Base-by-base conservation (phyloP, 306 rosid genomes). In the Sphenostylis stenocarpa region DNA sequence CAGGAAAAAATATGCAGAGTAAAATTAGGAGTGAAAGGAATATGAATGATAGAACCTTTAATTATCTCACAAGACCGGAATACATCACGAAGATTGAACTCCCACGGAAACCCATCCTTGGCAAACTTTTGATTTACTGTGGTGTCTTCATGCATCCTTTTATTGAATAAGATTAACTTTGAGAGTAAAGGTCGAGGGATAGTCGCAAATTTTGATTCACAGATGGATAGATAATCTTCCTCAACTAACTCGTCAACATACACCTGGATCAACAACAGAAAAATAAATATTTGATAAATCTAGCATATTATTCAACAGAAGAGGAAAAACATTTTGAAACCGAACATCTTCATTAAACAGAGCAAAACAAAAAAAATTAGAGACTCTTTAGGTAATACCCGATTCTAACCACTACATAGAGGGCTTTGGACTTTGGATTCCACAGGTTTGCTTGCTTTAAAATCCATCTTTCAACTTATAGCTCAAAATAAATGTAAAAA, bases 61-160 rank as follows among this genome's bases (percentile, higher is more conserved):
- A 95, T 90, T 48, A 95, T 85, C 86, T 95, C 91, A 80, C 98
- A 95, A 2, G 90, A 95, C 69, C 98, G 95, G 80, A 95, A 65
- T 48, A 95, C 90, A 85, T 95, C 98, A 63, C 98, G 93, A 43
- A 95, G 92, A 86, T 92, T 95, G 66, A 95, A 95, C 83, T 95
- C 98, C 98, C 98, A 95, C 17, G 98, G 97, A 16, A 92, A 87
- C 21, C 98, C 98, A 53, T 88, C 93, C 85, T 85, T 91, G 49
- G 92, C 96, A 85, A 95, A 95, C 70, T 85, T 92, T 70, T 74
- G 85, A 84, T 90, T 51, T 77, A 89, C 1, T 88, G 89, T 89
- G 57, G 86, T 88, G 9, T 92, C 97, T 76, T 92, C 97, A 61
- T 89, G 87, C 90, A 95, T 84, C 73, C 87, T 84, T 82, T 80